Base-by-base conservation (phyloP, 1,284 basidiomycete genomes). In the Austroboletus olivaceoglutinosus region DNA sequence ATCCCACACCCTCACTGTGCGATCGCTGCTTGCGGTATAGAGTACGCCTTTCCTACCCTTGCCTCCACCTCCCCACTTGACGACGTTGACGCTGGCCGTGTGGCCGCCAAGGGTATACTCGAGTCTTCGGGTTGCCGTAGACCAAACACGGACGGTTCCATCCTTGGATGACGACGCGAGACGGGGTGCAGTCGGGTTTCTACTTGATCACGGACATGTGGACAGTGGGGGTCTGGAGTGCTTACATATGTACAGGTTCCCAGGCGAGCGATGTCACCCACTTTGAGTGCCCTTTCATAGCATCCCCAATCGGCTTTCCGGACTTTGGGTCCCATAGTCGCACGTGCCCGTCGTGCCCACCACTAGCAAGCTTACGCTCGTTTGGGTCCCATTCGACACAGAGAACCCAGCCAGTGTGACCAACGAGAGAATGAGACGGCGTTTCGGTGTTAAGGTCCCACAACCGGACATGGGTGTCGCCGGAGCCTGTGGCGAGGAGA, bases 261-360 rank as follows among this genome's bases (percentile, higher is more conserved):
- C 95, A 99, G 23, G 94, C 82, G 19, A 99, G 80, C n/a, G 89
- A 91, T 0, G 90, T 98, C 56, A 99, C 86, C 94, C 96, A 98
- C 75, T 98, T 98, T 27, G 91, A 80, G 65, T 99, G 97, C 0
- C 96, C 96, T 59, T 86, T 89, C 53, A 97, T 71, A 0, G 89
- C 90, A 51, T 92, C 87, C 21, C 93, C 93, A 13, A 89, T 76
- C 0, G 89, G 74, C 64, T 91, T 90, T 12, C 94, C 94, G 0
- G 87, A 87, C 66, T 89, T 89, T 12, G 91, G 91, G 62, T 95
- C 89, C 94, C 94, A 98, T 55, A 97, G 70, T 37, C 93, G 61
- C 56, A 92, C 89, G 62, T 93, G 89, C 31, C 93, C 91, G 70
- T 96, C 89, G 65, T 95, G 85, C 0, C 92, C 91, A 9, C 94